A percentile compares a stretch with the other conserved stretches of the same genome.
These are phyloP conservation scores for Myriosclerotinia curreyana DNA, from an alignment of 2,329 filamentous ascomycete species.

Conservation along the genomic window DNA sequence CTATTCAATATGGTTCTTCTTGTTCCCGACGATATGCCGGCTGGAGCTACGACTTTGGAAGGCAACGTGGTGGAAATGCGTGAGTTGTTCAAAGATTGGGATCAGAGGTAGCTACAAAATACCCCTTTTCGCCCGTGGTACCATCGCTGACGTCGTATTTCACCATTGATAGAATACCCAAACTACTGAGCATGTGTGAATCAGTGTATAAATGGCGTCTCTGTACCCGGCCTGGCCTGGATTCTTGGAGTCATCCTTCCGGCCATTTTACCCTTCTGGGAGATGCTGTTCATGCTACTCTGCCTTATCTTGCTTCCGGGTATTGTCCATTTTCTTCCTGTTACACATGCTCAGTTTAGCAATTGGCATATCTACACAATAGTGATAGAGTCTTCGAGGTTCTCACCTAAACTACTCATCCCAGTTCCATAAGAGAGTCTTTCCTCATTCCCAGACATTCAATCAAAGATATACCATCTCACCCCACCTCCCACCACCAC, in stretches of 20 bases:
- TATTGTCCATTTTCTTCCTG: background rate
- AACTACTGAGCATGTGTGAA: constrained; percentile 55
- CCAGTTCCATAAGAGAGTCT: background rate
- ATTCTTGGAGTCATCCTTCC: constrained; percentile 55
- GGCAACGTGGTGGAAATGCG: constrained; percentile 44
- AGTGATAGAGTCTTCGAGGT: background rate
- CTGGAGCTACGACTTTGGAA: constrained; percentile 41
- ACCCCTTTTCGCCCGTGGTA: background rate
- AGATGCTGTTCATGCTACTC: constrained; percentile 61
- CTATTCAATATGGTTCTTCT: constrained; percentile 48
- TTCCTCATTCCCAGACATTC: background rate
- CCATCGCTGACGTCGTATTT: fast-evolving
- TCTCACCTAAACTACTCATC: background rate
- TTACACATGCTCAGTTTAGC: too few species aligned
- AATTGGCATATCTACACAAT: background rate
- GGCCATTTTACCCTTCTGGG: constrained; percentile 59
- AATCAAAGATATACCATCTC: background rate
- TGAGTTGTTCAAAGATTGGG: constrained; percentile 45
- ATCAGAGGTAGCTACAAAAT: constrained; percentile 37
- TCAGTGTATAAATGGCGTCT: constrained; percentile 61
- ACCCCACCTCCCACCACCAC: background rate
- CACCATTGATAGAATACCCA: constrained; percentile 43
- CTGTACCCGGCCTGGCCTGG: constrained; percentile 53
- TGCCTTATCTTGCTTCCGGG: constrained; percentile 57
- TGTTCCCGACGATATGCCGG: constrained; percentile 42